A percentile compares a stretch with the other conserved stretches of the same genome.
Evolutionary conservation across 2,329 filamentous ascomycete genomes (phyloP).

Genomic region (Fusarium denticulatum): DNA sequence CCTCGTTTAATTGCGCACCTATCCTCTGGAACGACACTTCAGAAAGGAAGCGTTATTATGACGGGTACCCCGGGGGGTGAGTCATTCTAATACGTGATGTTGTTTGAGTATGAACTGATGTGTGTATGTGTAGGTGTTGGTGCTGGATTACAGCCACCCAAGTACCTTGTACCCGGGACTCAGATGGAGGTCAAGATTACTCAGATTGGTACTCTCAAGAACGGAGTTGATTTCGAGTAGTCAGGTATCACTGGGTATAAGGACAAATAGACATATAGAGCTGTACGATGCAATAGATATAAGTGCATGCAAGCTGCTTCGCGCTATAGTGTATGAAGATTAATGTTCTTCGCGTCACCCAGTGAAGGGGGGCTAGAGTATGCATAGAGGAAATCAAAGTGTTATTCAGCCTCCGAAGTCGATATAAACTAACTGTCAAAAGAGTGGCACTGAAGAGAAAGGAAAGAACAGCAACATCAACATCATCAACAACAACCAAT

Average conservation of each 20-base stretch:
- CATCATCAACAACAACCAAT: background rate
- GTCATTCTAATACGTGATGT: fast-evolving
- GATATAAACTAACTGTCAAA: background rate
- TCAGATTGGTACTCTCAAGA: conserved; percentile 50
- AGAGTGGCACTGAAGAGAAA: fast-evolving
- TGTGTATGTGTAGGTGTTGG: conserved; percentile 50
- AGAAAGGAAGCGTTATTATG: conserved; percentile 56
- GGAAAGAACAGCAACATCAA: background rate
- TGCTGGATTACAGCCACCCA: conserved; percentile 54
- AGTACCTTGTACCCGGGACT: conserved; percentile 52
- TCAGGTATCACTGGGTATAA: fast-evolving
- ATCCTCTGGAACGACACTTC: conserved; percentile 54
- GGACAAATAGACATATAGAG: fast-evolving
- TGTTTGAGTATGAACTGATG: fast-evolving
- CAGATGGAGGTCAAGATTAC: conserved; percentile 52
- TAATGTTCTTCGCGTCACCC: fast-evolving
- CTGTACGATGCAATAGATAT: background rate
- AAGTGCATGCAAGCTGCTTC: fast-evolving
- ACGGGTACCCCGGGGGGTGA: conserved; percentile 53
- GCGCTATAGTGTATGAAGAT: fast-evolving
- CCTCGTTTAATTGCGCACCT: conserved; percentile 50
- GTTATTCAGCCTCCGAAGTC: background rate
- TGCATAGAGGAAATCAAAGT: background rate
- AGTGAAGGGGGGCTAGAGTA: too few relatives aligned
- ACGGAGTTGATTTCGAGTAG: background rate